Evolutionary conservation across 345 rosid genomes (phyloP).

Genomic region (Syzygium aqueum): DNA sequence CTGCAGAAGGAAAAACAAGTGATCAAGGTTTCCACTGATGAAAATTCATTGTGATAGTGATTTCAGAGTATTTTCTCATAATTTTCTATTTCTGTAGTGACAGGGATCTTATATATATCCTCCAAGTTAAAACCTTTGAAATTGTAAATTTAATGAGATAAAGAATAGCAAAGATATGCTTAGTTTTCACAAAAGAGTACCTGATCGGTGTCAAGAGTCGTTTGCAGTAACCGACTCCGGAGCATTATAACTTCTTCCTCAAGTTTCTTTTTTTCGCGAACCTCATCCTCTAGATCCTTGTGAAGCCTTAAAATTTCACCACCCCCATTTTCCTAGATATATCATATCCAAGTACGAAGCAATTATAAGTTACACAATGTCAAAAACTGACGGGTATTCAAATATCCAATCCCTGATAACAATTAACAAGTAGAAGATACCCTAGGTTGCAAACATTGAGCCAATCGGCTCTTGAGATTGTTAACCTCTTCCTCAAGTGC

Average conservation of each 20-base stretch:
- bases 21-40: not conserved
- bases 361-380: not conserved
- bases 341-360: slow-evolving; percentile 2
- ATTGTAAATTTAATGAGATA: not conserved
- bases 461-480: slow-evolving; percentile 57
- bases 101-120: not conserved
- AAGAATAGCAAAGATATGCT: not conserved
- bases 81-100: not conserved
- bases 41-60: not conserved
- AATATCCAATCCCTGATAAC: not conserved
- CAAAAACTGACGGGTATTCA: not conserved
- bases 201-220: slow-evolving; percentile 94
- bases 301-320: slow-evolving; percentile 64
- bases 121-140: not conserved
- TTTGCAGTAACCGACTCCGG: slow-evolving; percentile 74
- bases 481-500: slow-evolving; percentile 76
- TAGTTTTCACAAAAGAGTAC: slow-evolving; percentile 17
- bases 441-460: slow-evolving; percentile 43
- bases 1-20: slow-evolving; percentile 19
- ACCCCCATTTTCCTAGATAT: slow-evolving; percentile 50
- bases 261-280: slow-evolving; percentile 61
- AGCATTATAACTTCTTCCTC: slow-evolving; percentile 70
- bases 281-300: slow-evolving; percentile 76
- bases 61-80: not conserved
- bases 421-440: slow-evolving; percentile 27